Evolutionary conservation across 257 asterid genomes (phyloP).

Genomic region (Solanum acaule): DNA sequence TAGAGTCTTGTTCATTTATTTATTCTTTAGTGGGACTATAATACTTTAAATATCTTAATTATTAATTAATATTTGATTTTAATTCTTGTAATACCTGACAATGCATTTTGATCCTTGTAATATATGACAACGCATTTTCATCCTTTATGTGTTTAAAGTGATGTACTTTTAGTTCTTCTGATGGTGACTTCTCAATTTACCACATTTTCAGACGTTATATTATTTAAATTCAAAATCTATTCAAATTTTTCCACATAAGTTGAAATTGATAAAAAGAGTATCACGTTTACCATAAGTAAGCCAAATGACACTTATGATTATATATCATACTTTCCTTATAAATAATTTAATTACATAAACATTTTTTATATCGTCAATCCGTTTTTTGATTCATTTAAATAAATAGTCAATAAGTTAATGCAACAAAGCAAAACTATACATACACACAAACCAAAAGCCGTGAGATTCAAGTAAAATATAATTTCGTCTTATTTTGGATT

Average conservation of each 20-base stretch:
- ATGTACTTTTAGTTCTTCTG: no score
- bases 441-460: not conserved
- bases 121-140: no score
- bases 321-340: no score
- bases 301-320: not conserved
- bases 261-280: not conserved
- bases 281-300: not conserved
- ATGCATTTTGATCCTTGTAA: not conserved
- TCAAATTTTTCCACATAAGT: not conserved
- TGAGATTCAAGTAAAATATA: not conserved
- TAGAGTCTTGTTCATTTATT: not conserved
- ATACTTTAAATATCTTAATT: no score
- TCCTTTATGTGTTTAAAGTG: no score
- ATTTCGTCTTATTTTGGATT: not conserved
- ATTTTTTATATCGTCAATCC: no score
- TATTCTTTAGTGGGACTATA: not conserved
- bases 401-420: not conserved
- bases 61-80: no score
- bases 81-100: not conserved
- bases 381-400: no score
- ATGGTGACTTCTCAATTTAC: no score
- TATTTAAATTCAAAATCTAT: not conserved
- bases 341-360: no score
- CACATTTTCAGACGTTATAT: no score
- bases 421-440: not conserved